Percentiles rank a stretch among this genome's conserved stretches.
phyloP scores from a whole-genome alignment of 163 green algal genomes.

The Scenedesmus sp. region DNA sequence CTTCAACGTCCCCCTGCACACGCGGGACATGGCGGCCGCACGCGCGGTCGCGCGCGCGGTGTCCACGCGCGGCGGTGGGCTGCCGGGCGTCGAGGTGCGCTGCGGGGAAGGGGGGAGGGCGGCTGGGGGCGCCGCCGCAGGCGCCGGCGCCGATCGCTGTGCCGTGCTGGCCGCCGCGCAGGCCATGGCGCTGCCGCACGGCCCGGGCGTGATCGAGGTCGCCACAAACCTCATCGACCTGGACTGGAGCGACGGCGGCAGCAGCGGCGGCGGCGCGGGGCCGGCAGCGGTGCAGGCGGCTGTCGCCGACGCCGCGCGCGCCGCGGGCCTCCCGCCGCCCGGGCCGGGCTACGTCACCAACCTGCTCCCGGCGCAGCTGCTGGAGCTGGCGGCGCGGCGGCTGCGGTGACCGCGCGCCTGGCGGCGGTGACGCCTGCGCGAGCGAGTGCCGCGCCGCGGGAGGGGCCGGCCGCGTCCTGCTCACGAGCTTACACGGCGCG shows the following conservation, averaged over 20 bases:
- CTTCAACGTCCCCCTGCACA: slow-evolving; percentile 80
- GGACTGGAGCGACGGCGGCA: slow-evolving; percentile 18
- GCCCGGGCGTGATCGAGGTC: slow-evolving; percentile 59
- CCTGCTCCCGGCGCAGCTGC: slow-evolving; percentile 11
- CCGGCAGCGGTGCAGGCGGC: slow-evolving; percentile 20
- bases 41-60: slow-evolving; percentile 64
- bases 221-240: slow-evolving; percentile 73
- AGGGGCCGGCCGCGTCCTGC: too few relatives aligned
- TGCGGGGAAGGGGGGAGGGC: background rate
- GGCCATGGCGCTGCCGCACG: slow-evolving; percentile 81
- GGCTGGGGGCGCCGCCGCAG: background rate
- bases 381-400: background rate
- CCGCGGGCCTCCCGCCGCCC: slow-evolving; percentile 4
- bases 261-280: background rate
- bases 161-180: too few relatives aligned
- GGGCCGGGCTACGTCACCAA: slow-evolving; percentile 28
- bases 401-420: slow-evolving; percentile 23
- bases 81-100: slow-evolving; percentile 64
- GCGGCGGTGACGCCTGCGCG: too few relatives aligned
- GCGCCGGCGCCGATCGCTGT: background rate
- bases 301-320: slow-evolving; percentile 2
- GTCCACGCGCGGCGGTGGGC: slow-evolving; percentile 75
- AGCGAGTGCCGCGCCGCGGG: too few relatives aligned
- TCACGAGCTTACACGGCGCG: too few relatives aligned
- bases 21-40: slow-evolving; percentile 47